Conservation (phyloP, 2,329 filamentous ascomycete species). For the Stemphylium beticola region DNA sequence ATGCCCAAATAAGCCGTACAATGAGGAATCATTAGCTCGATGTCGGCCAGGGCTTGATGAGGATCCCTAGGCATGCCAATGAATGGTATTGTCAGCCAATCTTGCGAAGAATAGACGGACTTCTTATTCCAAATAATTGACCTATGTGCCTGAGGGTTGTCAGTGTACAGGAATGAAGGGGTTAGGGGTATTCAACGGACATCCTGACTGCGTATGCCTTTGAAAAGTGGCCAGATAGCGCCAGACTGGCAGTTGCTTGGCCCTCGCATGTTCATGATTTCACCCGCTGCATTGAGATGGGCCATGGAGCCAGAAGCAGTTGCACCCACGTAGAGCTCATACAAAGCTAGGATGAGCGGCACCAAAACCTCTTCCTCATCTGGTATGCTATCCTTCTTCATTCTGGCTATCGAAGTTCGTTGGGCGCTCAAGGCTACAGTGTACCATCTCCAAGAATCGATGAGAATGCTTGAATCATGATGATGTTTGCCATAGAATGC, state of each 20-base stretch:
- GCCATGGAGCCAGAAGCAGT: constrained; percentile 36
- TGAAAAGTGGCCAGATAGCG: constrained; percentile 35
- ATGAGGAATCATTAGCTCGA: constrained; percentile 36
- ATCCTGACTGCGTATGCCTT: constrained; percentile 37
- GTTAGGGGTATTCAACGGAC: constrained; percentile 17
- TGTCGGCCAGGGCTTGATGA: constrained; percentile 33
- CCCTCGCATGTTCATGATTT: constrained; percentile 42
- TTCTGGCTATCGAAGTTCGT: constrained; percentile 24
- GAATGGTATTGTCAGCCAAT: constrained; percentile 43
- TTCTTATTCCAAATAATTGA: constrained; percentile 35
- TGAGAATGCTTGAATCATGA: constrained; percentile 34
- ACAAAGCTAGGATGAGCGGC: constrained; percentile 37
- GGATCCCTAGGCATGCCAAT: constrained; percentile 28
- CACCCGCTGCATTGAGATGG: constrained; percentile 35
- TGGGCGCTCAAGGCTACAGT: constrained; percentile 36
- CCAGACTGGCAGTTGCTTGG: constrained; percentile 35
- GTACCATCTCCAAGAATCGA: constrained; percentile 45
- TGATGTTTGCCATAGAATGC: constrained; percentile 42
- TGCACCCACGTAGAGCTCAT: constrained; percentile 40
- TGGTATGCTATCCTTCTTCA: constrained; percentile 30
- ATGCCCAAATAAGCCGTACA: constrained; percentile 26
- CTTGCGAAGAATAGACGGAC: constrained; percentile 31
- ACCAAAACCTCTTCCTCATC: constrained; percentile 39
- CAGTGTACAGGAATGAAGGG: not conserved
- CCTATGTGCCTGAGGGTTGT: constrained; percentile 31